Base-by-base conservation (phyloP, 768 basidiomycete genomes). In the Suillus occidentalis region DNA sequence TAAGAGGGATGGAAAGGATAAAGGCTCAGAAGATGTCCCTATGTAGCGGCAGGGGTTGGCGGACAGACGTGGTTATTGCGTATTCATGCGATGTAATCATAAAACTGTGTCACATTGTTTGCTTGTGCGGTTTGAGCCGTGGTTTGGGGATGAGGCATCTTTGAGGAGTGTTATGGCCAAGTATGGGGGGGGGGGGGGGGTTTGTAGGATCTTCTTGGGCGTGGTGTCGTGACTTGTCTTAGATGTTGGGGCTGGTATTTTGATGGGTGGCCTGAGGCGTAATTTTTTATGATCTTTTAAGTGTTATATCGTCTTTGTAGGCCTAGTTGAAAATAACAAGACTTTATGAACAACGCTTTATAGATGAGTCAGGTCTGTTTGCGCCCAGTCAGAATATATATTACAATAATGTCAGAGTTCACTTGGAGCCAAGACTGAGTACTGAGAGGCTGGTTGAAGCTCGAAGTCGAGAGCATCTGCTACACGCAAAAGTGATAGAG, bases 91-190 rank as follows among this genome's bases (percentile, higher is more conserved):
- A 31, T 31, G 2, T 31, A 31, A 31, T 4, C 4, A 31, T 31
- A 31, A 2, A 31, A 31, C 0, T 4, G 31, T 31, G 31, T 31
- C 31, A 4, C 4, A 31, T n/a, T n/a, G n/a, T n/a, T n/a, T n/a
- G n/a, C n/a, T n/a, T 36, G 86, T 81, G 5, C 66, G 75, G 7
- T 90, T 91, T 70, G 79, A 82, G 64, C 86, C 88, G 0, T 71
- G 89, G 9, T 63, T 72, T 25, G 68, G 65, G 14, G 65, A 70
- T n/a, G 69, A 67, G 52, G 68, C 67, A 2, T 69, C 69, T 7
- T 64, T 76, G n/a, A 70, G 75, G 61, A 62, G 62, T 13, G 63
- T 69, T 34, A 76, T 76, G 75, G 64, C 53, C 6, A 73, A 61
- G 40, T 76, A 77, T 55, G 66, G 45, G 2, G 62, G 73, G 57